Conservation (phyloP, 768 basidiomycete species). For the Strobilomyces dryophilus region DNA sequence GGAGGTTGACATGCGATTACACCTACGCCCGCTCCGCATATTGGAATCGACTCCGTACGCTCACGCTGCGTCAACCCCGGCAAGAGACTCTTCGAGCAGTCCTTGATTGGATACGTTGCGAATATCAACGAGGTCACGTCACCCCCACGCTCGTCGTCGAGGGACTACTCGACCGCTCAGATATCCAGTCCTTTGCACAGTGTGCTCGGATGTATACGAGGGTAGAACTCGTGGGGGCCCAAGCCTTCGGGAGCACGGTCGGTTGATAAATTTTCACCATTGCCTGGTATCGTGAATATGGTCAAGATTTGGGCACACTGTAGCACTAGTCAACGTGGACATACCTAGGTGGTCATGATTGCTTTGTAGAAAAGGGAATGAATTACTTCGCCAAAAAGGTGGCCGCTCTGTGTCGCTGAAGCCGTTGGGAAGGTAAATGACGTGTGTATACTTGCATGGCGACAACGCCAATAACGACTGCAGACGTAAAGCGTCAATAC, state of each 20-base stretch:
- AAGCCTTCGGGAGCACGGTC: neutral
- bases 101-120: conserved; percentile 20
- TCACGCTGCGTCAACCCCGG: conserved; percentile 23
- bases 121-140: conserved; percentile 5
- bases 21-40: conserved; percentile 5
- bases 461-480: neutral
- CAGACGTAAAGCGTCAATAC: neutral
- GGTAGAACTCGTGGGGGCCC: conserved; percentile 13
- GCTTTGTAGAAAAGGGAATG: neutral
- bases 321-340: neutral
- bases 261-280: conserved; percentile 2
- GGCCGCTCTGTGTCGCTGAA: neutral
- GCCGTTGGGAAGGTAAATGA: neutral
- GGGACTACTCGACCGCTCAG: conserved; percentile 11
- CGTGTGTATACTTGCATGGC: neutral
- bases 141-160: conserved; percentile 19
- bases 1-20: neutral
- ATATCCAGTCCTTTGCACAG: conserved; percentile 16
- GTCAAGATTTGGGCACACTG: conserved; percentile 2
- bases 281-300: conserved; percentile 1
- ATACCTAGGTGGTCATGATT: neutral
- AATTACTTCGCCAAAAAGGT: neutral
- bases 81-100: conserved; percentile 17
- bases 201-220: conserved; percentile 7
- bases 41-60: conserved; percentile 19